Base-by-base conservation (phyloP, 164 flowering plant species). In the Piper betle region DNA sequence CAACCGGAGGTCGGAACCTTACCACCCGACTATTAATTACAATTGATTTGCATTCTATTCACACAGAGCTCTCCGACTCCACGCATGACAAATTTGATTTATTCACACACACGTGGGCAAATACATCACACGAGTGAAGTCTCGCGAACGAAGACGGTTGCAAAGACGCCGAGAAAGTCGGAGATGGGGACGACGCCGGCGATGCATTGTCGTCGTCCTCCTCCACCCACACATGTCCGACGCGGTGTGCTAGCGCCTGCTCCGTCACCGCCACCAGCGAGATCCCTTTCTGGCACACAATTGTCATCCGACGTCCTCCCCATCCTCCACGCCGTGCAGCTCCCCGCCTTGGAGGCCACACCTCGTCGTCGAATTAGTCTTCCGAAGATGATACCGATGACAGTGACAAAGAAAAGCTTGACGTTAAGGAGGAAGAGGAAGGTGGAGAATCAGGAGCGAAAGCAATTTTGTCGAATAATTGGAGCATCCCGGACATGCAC, bases 211-310 rank as follows among this genome's bases (percentile, higher is more conserved):
- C 74, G 20, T 84, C 97, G 4, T 84, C 90, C 20, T 90, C 96
- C 1, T 78, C 67, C 20, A 93, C 99, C 99, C 99, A 88, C 25
- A 93, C 94, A 58, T 90, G 86, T 41, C 70, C 86, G 20, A 88
- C 95, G 0, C 97, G 77, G 57, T 86, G 97, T 0, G 96, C 79
- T 4, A 90, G 77, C 2, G 97, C 97, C 60, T 93, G 99, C n/a
- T 88, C 71, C 99, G 90, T 93, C 59, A 90, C 96, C 2, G 99
- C 97, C 41, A 86, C 83, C 64, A 93, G 60, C 4, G 97, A 90
- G 67, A 97, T 93, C 64, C 81, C 71, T 0, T 77, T 80, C 55
- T 79, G 75, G 62, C 99, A 93, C 40, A 88, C 96, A 2, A 88
- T 82, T 1, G 96, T 96, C 76, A n/a, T 89, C 97, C 5, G 91